Evolutionary conservation across 2,329 filamentous ascomycete genomes (phyloP).

Genomic region (Phoma sp.): DNA sequence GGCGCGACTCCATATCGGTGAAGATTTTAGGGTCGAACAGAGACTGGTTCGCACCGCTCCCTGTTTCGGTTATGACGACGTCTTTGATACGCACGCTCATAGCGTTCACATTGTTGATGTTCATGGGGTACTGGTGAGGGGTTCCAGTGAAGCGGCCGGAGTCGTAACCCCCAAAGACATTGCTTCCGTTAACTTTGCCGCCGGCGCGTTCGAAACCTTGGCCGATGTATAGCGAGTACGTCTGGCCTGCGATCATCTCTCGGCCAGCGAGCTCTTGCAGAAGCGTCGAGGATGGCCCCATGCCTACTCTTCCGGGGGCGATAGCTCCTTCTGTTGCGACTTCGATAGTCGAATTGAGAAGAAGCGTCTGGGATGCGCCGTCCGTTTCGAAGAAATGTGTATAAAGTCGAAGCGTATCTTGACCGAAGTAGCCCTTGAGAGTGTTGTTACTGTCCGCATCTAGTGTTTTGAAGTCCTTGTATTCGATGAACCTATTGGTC

Average conservation of each 20-base stretch:
- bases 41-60: slow-evolving; percentile 41
- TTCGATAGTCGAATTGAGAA: slow-evolving; percentile 45
- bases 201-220: slow-evolving; percentile 51
- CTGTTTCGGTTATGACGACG: slow-evolving; percentile 45
- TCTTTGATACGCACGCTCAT: slow-evolving; percentile 51
- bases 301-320: slow-evolving; percentile 46
- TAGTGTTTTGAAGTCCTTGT: slow-evolving; percentile 32
- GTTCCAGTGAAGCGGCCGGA: slow-evolving; percentile 50
- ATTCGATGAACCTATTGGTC: slow-evolving; percentile 30
- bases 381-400: slow-evolving; percentile 52
- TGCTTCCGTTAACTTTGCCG: slow-evolving; percentile 51
- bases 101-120: slow-evolving; percentile 38
- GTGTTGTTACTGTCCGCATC: slow-evolving; percentile 32
- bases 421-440: slow-evolving; percentile 39
- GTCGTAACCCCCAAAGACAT: slow-evolving; percentile 55
- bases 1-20: slow-evolving; percentile 39
- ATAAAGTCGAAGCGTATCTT: slow-evolving; percentile 47
- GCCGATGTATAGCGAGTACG: slow-evolving; percentile 54
- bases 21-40: slow-evolving; percentile 43
- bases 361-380: slow-evolving; percentile 44
- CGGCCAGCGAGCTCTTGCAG: slow-evolving; percentile 45
- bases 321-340: slow-evolving; percentile 42
- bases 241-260: slow-evolving; percentile 48
- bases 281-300: slow-evolving; percentile 51
- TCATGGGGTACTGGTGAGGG: slow-evolving; percentile 44